Evolutionary conservation across 176 grass and related monocot genomes (phyloP).

Genomic region (Pontederia paniculata): DNA sequence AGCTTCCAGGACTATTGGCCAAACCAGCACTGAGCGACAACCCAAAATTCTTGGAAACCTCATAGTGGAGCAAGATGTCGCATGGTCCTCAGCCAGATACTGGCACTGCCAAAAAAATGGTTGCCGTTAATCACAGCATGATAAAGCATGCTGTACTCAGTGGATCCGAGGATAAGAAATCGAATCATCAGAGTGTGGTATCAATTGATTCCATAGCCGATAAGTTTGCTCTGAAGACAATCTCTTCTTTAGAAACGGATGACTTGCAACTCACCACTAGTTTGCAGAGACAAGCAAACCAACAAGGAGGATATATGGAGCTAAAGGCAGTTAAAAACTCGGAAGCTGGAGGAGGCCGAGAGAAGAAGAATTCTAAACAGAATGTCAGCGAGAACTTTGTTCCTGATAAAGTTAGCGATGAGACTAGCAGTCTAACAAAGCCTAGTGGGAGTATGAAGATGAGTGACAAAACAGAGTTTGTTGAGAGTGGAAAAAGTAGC

Average conservation of each 20-base stretch:
- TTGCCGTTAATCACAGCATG: not conserved
- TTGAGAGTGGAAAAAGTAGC: constrained; percentile 11
- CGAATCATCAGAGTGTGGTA: not conserved
- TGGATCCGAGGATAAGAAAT: not conserved
- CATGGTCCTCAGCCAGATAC: not conserved
- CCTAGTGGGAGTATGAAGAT: not conserved
- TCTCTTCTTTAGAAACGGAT: not conserved
- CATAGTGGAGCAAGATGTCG: not conserved
- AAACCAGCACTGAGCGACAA: not conserved
- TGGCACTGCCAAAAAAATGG: not conserved
- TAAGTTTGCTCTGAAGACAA: not conserved
- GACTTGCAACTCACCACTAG: not conserved
- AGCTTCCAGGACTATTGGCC: not conserved
- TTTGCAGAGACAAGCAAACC: not conserved
- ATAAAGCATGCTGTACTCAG: not conserved
- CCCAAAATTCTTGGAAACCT: not conserved
- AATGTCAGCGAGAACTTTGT: constrained; percentile 2
- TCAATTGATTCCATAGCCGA: not conserved
- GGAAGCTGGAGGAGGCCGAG: not conserved
- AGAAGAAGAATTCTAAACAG: constrained; percentile 1
- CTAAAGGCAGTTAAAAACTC: not conserved
- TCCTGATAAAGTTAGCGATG: constrained; percentile 7
- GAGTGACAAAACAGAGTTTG: not conserved
- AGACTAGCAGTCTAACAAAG: constrained; percentile 5
- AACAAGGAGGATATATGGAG: not conserved